Conservation (phyloP, 1,139 yeast genomes). For the Yamadazyma membranifaciens region DNA sequence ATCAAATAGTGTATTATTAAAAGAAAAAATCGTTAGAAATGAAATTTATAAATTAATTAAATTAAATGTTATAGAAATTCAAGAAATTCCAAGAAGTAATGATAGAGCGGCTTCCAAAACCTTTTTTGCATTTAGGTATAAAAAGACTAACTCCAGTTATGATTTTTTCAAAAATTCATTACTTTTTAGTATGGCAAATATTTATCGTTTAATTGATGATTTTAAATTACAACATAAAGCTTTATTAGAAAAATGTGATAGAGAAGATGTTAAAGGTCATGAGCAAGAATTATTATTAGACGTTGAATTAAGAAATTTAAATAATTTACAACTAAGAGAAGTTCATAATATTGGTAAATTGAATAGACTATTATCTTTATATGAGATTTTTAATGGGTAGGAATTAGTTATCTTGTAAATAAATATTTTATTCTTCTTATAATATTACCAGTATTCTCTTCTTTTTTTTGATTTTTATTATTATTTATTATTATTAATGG, state of each 20-base stretch:
- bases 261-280: constrained; percentile 87
- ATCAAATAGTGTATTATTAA: constrained; percentile 70
- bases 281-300: constrained; percentile 74
- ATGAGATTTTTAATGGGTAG: constrained; percentile 18
- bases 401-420: neutral
- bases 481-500: too few relatives aligned
- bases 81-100: constrained; percentile 89
- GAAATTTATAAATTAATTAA: constrained; percentile 55
- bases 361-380: constrained; percentile 50
- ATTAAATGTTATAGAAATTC: constrained; percentile 66
- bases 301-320: constrained; percentile 71
- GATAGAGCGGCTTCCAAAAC: constrained; percentile 93
- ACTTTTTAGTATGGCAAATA: constrained; percentile 53
- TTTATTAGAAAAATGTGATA: constrained; percentile 72
- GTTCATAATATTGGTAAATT: constrained; percentile 52
- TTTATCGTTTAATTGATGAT: constrained; percentile 53
- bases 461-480: too few relatives aligned
- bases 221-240: constrained; percentile 64
- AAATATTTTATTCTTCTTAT: too few relatives aligned
- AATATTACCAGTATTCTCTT: neutral
- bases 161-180: constrained; percentile 39
- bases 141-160: constrained; percentile 55
- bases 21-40: constrained; percentile 72
- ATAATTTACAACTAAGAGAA: constrained; percentile 58
- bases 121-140: constrained; percentile 76